Conservation (phyloP, 148 eudicot species). For the Rhododendron griersonianum region DNA sequence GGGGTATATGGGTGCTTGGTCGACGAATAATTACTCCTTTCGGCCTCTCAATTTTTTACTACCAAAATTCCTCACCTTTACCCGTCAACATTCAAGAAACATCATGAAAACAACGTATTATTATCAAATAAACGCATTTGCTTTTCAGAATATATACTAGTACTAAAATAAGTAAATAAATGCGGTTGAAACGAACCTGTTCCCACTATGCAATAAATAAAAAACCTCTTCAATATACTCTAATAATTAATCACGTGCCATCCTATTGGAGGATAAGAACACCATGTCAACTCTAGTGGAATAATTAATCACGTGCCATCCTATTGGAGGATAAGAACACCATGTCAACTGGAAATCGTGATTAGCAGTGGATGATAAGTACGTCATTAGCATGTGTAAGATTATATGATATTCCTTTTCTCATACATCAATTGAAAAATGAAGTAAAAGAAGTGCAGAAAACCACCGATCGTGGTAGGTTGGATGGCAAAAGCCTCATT, state of each 20-base stretch:
- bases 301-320: background rate
- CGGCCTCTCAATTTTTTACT: too few relatives aligned
- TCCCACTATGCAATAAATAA: too few relatives aligned
- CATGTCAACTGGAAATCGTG: background rate
- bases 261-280: background rate
- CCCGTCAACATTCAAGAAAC: background rate
- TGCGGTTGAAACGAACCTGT: background rate
- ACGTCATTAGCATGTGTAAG: too few relatives aligned
- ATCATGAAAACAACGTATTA: background rate
- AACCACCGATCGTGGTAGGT: too few relatives aligned
- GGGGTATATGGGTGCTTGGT: too few relatives aligned
- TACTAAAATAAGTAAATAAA: too few relatives aligned
- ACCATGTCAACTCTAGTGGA: background rate
- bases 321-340: background rate
- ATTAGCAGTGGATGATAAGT: background rate
- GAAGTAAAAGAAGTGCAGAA: too few relatives aligned
- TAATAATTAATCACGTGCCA: background rate
- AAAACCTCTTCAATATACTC: background rate
- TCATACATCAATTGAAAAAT: background rate
- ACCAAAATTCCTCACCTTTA: too few relatives aligned
- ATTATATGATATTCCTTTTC: background rate
- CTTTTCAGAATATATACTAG: background rate
- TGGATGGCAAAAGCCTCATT: too few relatives aligned
- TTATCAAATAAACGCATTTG: background rate
- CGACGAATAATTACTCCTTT: too few relatives aligned